phyloP scores from a whole-genome alignment of 78 protist species.

The Dictyostelium intermedium region DNA sequence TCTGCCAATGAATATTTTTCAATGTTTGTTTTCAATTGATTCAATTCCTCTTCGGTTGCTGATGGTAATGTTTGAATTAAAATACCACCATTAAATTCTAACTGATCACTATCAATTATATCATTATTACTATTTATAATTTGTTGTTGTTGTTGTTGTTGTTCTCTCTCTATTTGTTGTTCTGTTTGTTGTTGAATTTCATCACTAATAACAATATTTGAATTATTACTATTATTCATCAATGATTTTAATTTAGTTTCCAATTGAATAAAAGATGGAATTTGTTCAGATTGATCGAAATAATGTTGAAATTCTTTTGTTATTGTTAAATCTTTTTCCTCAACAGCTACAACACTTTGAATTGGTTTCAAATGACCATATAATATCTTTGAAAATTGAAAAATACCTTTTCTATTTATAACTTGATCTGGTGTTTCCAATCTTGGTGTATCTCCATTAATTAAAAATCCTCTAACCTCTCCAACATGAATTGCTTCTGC shows the following conservation, averaged over 20 bases:
- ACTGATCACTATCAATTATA: not conserved
- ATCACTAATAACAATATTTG: not conserved
- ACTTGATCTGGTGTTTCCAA: not conserved
- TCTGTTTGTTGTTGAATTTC: not conserved
- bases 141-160: not conserved
- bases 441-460: not conserved
- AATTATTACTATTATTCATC: too few species aligned
- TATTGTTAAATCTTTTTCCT: constrained; percentile 15
- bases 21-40: not conserved
- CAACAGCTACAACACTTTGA: not conserved
- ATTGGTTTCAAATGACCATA: constrained; percentile 57
- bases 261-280: constrained; percentile 36
- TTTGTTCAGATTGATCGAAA: constrained; percentile 59
- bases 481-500: constrained; percentile 71
- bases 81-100: constrained; percentile 50
- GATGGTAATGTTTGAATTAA: constrained; percentile 49
- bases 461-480: constrained; percentile 63
- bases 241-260: not conserved
- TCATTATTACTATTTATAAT: not conserved
- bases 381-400: constrained; percentile 34
- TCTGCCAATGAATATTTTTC: not conserved
- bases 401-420: constrained; percentile 7
- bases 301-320: constrained; percentile 20
- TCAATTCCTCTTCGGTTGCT: not conserved
- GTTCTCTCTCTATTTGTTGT: not conserved